phyloP scores from a whole-genome alignment of 805 yeast genomes.

The Suhomyces faveliae region DNA sequence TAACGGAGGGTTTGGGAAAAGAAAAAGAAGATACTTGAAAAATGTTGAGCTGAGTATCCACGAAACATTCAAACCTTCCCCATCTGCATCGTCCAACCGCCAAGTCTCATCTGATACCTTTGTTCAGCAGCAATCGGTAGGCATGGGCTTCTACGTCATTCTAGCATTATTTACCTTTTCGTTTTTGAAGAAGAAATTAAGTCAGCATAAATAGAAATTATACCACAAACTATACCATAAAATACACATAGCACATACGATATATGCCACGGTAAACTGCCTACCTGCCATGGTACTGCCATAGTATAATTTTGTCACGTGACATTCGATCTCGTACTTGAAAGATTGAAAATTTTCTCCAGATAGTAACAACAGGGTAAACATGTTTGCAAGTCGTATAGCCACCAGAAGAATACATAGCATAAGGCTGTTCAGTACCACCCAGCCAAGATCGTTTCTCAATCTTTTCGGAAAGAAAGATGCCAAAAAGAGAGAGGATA shows the following conservation, averaged over 20 bases:
- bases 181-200: conserved; percentile 13
- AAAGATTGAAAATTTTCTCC: background rate
- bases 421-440: conserved; percentile 10
- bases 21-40: background rate
- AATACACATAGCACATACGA: no score
- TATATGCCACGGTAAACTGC: no score
- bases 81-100: background rate
- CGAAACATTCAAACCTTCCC: background rate
- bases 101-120: background rate
- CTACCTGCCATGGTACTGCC: no score
- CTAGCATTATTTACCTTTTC: conserved; percentile 17
- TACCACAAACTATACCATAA: background rate
- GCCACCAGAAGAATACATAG: conserved; percentile 9
- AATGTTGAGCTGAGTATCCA: background rate
- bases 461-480: conserved; percentile 35
- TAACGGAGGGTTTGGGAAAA: conserved; percentile 3
- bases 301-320: no score
- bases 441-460: conserved; percentile 22
- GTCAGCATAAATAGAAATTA: no score
- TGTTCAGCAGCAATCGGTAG: conserved; percentile 14
- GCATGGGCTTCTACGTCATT: conserved; percentile 18
- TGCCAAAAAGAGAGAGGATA: conserved; percentile 31
- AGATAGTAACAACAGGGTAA: background rate
- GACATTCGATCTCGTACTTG: background rate
- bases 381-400: background rate